Evolutionary conservation across 768 basidiomycete genomes (phyloP), one percentile per base, ranked within the genome.

Genomic region (Amanita polypyramis): DNA sequence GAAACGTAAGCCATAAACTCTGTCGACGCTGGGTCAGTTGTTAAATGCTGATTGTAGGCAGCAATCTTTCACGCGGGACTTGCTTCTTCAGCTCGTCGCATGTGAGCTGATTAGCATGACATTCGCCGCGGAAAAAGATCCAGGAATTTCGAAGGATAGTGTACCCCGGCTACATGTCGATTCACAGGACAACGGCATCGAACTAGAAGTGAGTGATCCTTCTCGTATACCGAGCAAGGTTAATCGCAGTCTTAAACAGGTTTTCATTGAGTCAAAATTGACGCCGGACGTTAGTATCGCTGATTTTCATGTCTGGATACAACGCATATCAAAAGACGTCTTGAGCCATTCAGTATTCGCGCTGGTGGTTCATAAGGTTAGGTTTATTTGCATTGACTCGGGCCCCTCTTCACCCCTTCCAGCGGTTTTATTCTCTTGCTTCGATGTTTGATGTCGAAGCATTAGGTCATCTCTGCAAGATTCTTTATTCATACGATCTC

Each of bases 391-490:
- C 20, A 10, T 35, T 23, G 15, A 21, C 27, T 30, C 47, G 43
- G 10, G 20, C 6, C n/a, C 34, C 19, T 15, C 5, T 36, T 15
- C 34, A 19, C 49, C 43, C 32, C 29, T 33, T 43, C 10, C 55
- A 91, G 88, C 72, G 76, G 32, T 83, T 86, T 56, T 62, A 67
- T n/a, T 61, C 66, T 6, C 68, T 77, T 19, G 67, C 75, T 7
- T 65, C 65, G 23, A 63, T 72, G 15, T 64, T 75, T 30, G 85
- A 91, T 51, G 70, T 85, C 4, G 86, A 89, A 59, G 63, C 76
- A 12, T 65, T 90, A 35, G 78, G 86, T 44, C 75, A 78, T 54
- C 63, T 85, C n/a, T 86, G 82, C 60, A 80, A 76, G 59, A 60
- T 80, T 17, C 69, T 91, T 8, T 80, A 76, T 52, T 65, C 69